Evolutionary conservation across 2,329 filamentous ascomycete genomes (phyloP).

Genomic region (Exophiala oligosperma): DNA sequence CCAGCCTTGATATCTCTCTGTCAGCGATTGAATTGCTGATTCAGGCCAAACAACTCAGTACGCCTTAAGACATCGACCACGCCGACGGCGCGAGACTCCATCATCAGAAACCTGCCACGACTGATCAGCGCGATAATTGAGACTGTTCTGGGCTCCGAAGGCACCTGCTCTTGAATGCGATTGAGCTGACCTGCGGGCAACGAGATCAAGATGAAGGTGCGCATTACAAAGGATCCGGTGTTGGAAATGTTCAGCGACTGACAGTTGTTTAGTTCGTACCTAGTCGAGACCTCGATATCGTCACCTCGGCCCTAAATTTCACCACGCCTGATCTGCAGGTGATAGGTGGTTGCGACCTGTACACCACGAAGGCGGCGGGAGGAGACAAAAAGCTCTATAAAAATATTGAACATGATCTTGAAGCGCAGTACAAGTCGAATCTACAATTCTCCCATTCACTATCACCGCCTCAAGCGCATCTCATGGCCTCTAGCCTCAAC

Average conservation of each 20-base stretch:
- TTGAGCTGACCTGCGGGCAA: background rate
- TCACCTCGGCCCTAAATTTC: constrained; percentile 92
- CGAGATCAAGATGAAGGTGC: constrained; percentile 30
- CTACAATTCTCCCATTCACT: constrained; percentile 83
- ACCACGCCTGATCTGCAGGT: constrained; percentile 91
- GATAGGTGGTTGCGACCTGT: constrained; percentile 90
- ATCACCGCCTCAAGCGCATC: constrained; percentile 75
- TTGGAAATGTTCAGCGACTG: constrained; percentile 3
- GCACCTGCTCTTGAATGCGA: constrained; percentile 1
- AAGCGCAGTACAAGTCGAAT: constrained; percentile 86
- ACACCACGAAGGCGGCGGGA: constrained; percentile 94
- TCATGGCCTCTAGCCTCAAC: constrained; percentile 67
- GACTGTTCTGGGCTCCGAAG: background rate
- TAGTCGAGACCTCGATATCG: constrained; percentile 84
- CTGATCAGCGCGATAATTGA: background rate
- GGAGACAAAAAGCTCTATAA: constrained; percentile 97
- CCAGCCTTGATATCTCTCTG: constrained; percentile 46
- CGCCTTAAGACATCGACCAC: background rate
- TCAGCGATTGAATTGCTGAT: constrained; percentile 44
- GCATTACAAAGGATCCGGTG: constrained; percentile 1
- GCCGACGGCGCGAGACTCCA: background rate
- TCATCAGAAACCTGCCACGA: background rate
- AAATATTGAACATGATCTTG: constrained; percentile 87
- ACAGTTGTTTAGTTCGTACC: constrained; percentile 73
- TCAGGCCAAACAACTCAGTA: constrained; percentile 13